Evolutionary conservation across 2,329 filamentous ascomycete genomes (phyloP).

Genomic region (Sporothrix humicola): DNA sequence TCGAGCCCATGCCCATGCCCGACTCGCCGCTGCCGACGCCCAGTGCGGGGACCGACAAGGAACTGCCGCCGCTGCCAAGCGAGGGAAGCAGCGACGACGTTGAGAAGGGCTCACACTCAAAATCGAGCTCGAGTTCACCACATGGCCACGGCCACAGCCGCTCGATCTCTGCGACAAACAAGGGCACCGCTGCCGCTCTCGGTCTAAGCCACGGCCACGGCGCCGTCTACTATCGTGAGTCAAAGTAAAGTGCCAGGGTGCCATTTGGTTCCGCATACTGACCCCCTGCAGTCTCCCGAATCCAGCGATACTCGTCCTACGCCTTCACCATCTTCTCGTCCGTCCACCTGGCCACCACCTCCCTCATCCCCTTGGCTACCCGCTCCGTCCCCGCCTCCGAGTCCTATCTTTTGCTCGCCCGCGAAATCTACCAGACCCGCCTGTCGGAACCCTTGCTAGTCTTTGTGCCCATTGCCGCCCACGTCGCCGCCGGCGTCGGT

Average conservation of each 20-base stretch:
- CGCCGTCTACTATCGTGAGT: constrained; percentile 63
- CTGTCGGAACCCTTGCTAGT: constrained; percentile 81
- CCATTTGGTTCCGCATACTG: background rate
- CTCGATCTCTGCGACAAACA: constrained; percentile 28
- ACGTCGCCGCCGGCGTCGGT: constrained; percentile 77
- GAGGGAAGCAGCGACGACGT: constrained; percentile 38
- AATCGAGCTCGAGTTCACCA: background rate
- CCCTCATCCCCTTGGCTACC: constrained; percentile 76
- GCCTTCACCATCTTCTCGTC: constrained; percentile 77
- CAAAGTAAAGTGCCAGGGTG: background rate
- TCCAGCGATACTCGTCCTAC: constrained; percentile 91
- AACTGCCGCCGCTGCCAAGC: constrained; percentile 49
- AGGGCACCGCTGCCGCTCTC: constrained; percentile 40
- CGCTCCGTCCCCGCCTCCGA: constrained; percentile 76
- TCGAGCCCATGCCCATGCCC: constrained; percentile 79
- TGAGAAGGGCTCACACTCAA: background rate
- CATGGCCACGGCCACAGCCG: constrained; percentile 26
- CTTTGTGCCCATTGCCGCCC: constrained; percentile 72
- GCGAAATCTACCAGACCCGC: constrained; percentile 88
- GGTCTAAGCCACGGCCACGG: constrained; percentile 57
- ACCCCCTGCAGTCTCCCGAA: constrained; percentile 63
- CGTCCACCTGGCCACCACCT: constrained; percentile 81
- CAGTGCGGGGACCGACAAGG: constrained; percentile 52
- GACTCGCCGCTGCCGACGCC: constrained; percentile 53
- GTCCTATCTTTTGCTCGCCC: constrained; percentile 84